Evolutionary conservation across 129 eudicot genomes (phyloP), one percentile per base, ranked within the genome.

Genomic region (Logfia minima): DNA sequence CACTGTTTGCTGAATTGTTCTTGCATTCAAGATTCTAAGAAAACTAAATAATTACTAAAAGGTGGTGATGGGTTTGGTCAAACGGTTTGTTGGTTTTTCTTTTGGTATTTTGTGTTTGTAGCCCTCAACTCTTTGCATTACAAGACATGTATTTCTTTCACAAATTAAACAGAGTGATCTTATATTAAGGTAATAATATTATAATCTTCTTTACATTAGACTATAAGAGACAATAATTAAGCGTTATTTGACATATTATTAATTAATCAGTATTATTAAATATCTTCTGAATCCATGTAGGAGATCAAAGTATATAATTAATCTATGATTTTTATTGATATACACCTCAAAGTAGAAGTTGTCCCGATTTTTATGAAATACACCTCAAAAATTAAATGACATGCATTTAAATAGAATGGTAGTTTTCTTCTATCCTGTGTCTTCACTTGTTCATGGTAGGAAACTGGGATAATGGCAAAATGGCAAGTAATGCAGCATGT

Each of bases 71-170:
- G 87, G 79, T 23, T 79, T 72, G 75, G 89, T 89, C 96, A 85
- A 90, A 79, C 83, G 84, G 90, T 90, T 83, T 52, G 85, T 90
- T 87, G 87, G 82, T 48, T 85, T 86, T 79, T 78, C 76, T 78
- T 76, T 39, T 32, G 69, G 78, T 67, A 69, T 80, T 81, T 81
- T 79, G 83, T 85, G 85, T 75, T 85, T 87, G 86, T 79, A 59
- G 37, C 6, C 39, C 69, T 71, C 28, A 23, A 70, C 59, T 80
- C 37, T 55, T 45, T 71, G n/a, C 29, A 65, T 11, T 18, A 21
- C 70, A 71, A 9, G 61, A 58, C 66, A 29, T 65, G 28, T 58
- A 29, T 74, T 73, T 83, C 66, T 41, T 60, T 11, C 51, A 66
- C 19, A 77, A 61, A 68, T 32, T 70, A 52, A 75, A 24, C 19